A percentile compares a stretch with the other conserved stretches of the same genome.
phyloP scores from a whole-genome alignment of 2,329 filamentous ascomycete species.

The Verticillium zaregamsianum region DNA sequence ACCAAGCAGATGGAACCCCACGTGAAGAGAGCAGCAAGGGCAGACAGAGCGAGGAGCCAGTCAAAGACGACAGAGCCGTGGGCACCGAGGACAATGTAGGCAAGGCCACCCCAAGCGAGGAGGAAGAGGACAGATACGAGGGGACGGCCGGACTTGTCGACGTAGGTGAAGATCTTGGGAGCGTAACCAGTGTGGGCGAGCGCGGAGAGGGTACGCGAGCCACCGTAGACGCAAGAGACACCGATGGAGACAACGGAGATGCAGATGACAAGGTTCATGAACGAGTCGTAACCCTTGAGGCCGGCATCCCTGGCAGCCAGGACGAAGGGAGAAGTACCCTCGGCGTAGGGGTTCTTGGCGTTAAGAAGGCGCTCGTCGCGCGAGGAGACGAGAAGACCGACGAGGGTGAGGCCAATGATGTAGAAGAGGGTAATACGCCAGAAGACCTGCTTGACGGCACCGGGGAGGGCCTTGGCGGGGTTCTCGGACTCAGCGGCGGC shows the following conservation, averaged over 20 bases:
- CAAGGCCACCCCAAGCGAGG: slow-evolving; percentile 42
- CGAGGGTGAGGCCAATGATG: slow-evolving; percentile 43
- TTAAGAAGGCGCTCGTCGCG: slow-evolving; percentile 39
- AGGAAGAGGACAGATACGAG: slow-evolving; percentile 40
- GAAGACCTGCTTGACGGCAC: slow-evolving; percentile 72
- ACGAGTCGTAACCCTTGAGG: slow-evolving; percentile 41
- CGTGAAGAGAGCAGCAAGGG: slow-evolving; percentile 58
- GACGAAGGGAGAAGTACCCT: slow-evolving; percentile 18
- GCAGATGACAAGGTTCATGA: slow-evolving; percentile 52
- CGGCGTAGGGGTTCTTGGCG: slow-evolving; percentile 37
- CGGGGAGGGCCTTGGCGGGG: slow-evolving; percentile 67
- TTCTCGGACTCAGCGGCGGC: slow-evolving; percentile 66
- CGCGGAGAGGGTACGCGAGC: slow-evolving; percentile 51
- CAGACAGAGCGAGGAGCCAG: slow-evolving; percentile 62
- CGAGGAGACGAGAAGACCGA: slow-evolving; percentile 40
- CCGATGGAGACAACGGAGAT: slow-evolving; percentile 51
- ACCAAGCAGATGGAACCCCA: slow-evolving; percentile 61
- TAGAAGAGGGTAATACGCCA: slow-evolving; percentile 51
- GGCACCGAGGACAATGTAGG: slow-evolving; percentile 39
- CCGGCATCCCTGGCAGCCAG: slow-evolving; percentile 29
- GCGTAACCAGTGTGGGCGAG: slow-evolving; percentile 53
- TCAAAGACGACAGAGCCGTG: slow-evolving; percentile 51
- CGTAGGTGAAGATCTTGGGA: slow-evolving; percentile 47
- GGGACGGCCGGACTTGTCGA: slow-evolving; percentile 50
- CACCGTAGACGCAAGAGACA: slow-evolving; percentile 50